Conservation (phyloP, 108 stramenopile species). For the Aurantiochytrium sp. region DNA sequence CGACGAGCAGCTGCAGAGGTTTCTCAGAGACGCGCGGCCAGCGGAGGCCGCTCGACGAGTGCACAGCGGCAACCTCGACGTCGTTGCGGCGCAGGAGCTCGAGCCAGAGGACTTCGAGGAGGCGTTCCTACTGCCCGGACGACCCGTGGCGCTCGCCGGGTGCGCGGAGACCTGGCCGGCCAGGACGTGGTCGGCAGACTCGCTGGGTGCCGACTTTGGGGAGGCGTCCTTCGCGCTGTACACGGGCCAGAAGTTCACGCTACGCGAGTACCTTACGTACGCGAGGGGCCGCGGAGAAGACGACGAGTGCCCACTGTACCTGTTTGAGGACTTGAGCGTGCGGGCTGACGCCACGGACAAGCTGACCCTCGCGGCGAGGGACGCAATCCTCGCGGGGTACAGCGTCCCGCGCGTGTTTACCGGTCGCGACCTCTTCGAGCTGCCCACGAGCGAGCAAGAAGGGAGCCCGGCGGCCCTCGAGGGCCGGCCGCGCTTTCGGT, state of each 20-base stretch:
- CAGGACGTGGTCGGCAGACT: neutral
- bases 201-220: neutral
- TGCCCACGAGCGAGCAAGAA: constrained; percentile 29
- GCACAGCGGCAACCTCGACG: neutral
- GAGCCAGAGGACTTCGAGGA: neutral
- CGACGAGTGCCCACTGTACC: constrained; percentile 94
- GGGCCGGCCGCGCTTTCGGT: constrained; percentile 97
- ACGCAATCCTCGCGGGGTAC: constrained; percentile 33
- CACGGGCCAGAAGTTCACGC: constrained; percentile 6
- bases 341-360: neutral
- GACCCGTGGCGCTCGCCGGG: constrained; percentile 22
- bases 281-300: constrained; percentile 36
- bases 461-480: constrained; percentile 57
- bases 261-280: constrained; percentile 32
- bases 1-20: neutral
- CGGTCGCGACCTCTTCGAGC: constrained; percentile 34
- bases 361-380: neutral
- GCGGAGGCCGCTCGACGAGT: neutral
- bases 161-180: neutral
- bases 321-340: constrained; percentile 76
- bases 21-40: neutral
- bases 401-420: constrained; percentile 15
- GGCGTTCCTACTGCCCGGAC: neutral
- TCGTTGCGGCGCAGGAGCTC: neutral
- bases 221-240: neutral